phyloP scores from a whole-genome alignment of 345 rosid genomes.

The Arabidopsis suecica region DNA sequence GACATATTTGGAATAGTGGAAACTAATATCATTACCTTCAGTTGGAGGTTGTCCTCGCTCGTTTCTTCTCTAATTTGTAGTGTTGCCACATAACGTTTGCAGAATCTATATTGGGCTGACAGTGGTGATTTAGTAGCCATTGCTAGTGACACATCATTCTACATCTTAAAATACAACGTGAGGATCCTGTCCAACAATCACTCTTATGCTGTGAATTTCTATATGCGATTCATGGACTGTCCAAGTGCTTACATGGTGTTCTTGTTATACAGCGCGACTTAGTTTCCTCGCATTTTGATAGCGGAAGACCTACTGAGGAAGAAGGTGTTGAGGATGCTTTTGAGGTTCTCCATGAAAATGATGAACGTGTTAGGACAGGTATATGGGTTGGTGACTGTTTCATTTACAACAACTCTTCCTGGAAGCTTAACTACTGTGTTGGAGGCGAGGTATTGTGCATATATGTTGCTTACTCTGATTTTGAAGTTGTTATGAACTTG shows the following conservation, averaged over 20 bases:
- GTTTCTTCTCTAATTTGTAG: conserved; percentile 24
- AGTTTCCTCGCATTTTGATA: conserved; percentile 85
- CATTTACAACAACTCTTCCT: conserved; percentile 93
- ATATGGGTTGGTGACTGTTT: conserved; percentile 99
- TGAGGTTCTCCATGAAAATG: conserved; percentile 97
- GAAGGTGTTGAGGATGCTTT: conserved; percentile 99
- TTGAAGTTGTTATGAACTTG: conserved; percentile 14
- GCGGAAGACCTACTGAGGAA: conserved; percentile 89
- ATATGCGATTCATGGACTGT: conserved; percentile 10
- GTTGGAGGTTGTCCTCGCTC: conserved; percentile 23
- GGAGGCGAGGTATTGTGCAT: conserved; percentile 90
- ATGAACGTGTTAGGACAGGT: conserved; percentile 99
- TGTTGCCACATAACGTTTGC: conserved; percentile 40
- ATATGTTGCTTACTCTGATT: conserved; percentile 25
- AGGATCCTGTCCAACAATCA: conserved; percentile 42
- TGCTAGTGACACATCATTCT: conserved; percentile 96
- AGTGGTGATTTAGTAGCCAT: conserved; percentile 97
- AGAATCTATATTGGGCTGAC: conserved; percentile 99
- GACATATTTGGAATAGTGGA: conserved; percentile 21
- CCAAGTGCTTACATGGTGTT: conserved; percentile 24
- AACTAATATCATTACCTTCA: conserved; percentile 19
- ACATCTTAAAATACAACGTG: conserved; percentile 93
- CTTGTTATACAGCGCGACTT: conserved; percentile 75
- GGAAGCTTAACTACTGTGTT: conserved; percentile 99
- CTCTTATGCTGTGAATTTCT: conserved; percentile 6